Conservation (phyloP, 768 basidiomycete species). For the Russula emetica region DNA sequence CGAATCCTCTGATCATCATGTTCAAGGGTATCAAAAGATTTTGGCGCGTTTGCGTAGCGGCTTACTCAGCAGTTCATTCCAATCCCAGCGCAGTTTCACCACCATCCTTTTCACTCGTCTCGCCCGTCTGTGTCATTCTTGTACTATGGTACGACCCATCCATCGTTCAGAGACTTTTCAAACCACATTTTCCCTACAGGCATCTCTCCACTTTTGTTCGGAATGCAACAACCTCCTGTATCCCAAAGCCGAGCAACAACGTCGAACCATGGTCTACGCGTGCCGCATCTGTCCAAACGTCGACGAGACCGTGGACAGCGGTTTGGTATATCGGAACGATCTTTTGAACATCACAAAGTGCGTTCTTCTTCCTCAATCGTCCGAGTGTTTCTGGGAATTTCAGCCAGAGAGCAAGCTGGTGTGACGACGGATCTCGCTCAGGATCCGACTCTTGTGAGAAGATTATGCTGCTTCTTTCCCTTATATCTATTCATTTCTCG, state of each 20-base stretch:
- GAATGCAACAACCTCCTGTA: slow-evolving; percentile 96
- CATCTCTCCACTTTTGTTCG: slow-evolving; percentile 84
- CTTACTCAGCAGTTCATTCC: too few relatives aligned
- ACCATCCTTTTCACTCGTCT: too few relatives aligned
- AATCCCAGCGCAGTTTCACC: too few relatives aligned
- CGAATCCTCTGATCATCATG: too few relatives aligned
- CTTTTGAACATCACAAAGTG: slow-evolving; percentile 91
- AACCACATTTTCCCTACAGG: slow-evolving; percentile 39
- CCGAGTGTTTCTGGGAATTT: slow-evolving; percentile 11
- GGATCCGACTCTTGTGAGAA: slow-evolving; percentile 82
- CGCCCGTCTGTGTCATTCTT: neutral
- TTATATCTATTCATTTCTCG: slow-evolving; percentile 12
- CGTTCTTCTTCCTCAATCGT: slow-evolving; percentile 27
- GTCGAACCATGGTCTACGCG: slow-evolving; percentile 82
- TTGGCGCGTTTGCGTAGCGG: slow-evolving; percentile 12
- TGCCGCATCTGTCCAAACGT: slow-evolving; percentile 84
- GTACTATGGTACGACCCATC: slow-evolving; percentile 13
- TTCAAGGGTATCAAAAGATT: too few relatives aligned
- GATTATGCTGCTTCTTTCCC: slow-evolving; percentile 2
- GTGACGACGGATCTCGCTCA: slow-evolving; percentile 82
- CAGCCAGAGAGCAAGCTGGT: slow-evolving; percentile 81
- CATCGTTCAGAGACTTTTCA: neutral
- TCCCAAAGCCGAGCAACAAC: slow-evolving; percentile 83
- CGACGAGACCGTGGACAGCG: slow-evolving; percentile 83
- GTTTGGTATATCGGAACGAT: slow-evolving; percentile 94